Evolutionary conservation across 441 rosid genomes (phyloP).

Genomic region (Erodium moschatum): DNA sequence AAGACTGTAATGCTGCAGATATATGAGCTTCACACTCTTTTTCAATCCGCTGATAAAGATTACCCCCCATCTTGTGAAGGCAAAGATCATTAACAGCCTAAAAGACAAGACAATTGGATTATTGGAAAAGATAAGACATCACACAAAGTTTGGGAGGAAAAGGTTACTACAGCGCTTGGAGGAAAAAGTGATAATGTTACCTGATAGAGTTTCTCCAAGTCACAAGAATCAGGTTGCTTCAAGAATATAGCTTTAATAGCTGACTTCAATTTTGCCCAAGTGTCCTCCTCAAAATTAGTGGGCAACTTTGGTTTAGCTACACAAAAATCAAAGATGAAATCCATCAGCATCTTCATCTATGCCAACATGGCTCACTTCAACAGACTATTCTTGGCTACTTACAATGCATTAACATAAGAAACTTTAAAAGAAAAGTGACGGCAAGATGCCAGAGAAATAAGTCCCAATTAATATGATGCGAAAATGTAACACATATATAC

Average conservation of each 20-base stretch:
- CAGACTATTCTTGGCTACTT: too few species aligned
- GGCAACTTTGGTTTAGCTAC: conserved; percentile 87
- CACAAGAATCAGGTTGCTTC: conserved; percentile 61
- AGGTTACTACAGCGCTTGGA: neutral
- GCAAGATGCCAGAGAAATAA: neutral
- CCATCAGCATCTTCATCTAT: too few species aligned
- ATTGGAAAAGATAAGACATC: conserved; percentile 10
- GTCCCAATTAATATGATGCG: neutral
- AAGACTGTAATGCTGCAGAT: conserved; percentile 60
- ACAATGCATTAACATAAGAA: too few species aligned
- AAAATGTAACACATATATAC: neutral
- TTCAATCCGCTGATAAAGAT: conserved; percentile 77
- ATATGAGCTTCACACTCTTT: conserved; percentile 85
- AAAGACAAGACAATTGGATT: conserved; percentile 19
- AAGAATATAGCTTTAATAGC: conserved; percentile 92
- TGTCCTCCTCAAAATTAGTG: conserved; percentile 77
- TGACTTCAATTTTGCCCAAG: conserved; percentile 84
- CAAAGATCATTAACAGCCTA: conserved; percentile 93
- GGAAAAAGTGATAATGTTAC: conserved; percentile 27
- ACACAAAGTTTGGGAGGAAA: conserved; percentile 15
- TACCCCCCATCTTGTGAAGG: conserved; percentile 86
- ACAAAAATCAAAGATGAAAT: conserved; percentile 6
- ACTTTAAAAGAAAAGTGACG: neutral
- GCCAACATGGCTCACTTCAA: too few species aligned
- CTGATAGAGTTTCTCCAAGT: conserved; percentile 85